These are phyloP conservation scores for Suhomyces maxii DNA, from an alignment of 1,139 yeast species.

Conservation along the genomic window DNA sequence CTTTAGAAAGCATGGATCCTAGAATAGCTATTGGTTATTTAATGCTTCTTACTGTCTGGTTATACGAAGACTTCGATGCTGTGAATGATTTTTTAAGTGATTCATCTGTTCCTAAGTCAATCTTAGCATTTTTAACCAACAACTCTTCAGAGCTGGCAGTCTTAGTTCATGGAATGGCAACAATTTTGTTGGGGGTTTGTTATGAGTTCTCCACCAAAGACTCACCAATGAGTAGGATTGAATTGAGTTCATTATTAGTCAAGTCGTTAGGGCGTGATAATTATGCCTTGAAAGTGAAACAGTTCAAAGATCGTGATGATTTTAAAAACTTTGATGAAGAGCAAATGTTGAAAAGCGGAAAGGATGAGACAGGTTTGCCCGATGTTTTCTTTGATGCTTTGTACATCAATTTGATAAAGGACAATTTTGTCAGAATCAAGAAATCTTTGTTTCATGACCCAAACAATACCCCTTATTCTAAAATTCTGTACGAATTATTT, in stretches of 20 bases:
- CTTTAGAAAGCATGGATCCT: conserved; percentile 65
- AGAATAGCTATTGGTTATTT: conserved; percentile 78
- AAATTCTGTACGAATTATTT: conserved; percentile 67
- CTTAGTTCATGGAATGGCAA: conserved; percentile 73
- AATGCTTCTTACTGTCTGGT: conserved; percentile 73
- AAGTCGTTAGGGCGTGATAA: conserved; percentile 81
- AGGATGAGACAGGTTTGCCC: conserved; percentile 86
- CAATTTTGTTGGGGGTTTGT: conserved; percentile 69
- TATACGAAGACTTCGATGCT: conserved; percentile 74
- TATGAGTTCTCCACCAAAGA: conserved; percentile 77
- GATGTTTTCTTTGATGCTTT: conserved; percentile 68
- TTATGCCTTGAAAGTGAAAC: conserved; percentile 70
- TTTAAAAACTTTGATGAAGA: conserved; percentile 60
- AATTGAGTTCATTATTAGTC: conserved; percentile 60
- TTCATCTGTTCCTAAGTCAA: conserved; percentile 60
- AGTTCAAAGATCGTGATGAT: conserved; percentile 59
- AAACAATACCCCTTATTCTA: conserved; percentile 62
- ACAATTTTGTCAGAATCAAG: conserved; percentile 66
- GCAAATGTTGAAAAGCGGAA: conserved; percentile 21
- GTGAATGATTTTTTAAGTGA: conserved; percentile 78
- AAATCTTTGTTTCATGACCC: conserved; percentile 79
- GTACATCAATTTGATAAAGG: conserved; percentile 68
- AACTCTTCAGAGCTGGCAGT: conserved; percentile 57
- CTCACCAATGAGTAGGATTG: conserved; percentile 69
- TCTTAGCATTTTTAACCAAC: conserved; percentile 67